phyloP scores from a whole-genome alignment of 2,329 filamentous ascomycete species.

The Cercospora zeae-maydis region DNA sequence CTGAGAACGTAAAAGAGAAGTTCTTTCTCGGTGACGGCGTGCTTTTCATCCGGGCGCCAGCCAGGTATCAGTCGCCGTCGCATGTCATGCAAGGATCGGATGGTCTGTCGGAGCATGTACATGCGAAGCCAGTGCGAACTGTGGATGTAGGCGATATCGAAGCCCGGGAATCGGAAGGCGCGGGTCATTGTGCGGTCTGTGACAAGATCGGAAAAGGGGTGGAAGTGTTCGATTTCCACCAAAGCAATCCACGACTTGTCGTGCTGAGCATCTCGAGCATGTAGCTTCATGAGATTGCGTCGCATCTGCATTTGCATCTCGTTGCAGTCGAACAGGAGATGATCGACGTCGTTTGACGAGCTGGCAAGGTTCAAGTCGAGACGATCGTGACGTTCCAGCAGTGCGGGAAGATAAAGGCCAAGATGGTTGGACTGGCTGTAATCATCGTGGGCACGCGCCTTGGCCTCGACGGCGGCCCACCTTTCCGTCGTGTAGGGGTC shows the following conservation, averaged over 20 bases:
- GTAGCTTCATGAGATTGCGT: slow-evolving; percentile 7
- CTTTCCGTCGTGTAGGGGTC: slow-evolving; percentile 23
- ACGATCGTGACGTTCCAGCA: slow-evolving; percentile 27
- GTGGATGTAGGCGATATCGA: slow-evolving; percentile 28
- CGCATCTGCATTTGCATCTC: slow-evolving; percentile 13
- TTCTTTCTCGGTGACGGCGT: slow-evolving; percentile 23
- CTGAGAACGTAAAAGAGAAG: slow-evolving; percentile 24
- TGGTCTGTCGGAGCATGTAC: slow-evolving; percentile 25
- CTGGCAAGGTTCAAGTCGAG: slow-evolving; percentile 10
- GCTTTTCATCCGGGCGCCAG: slow-evolving; percentile 17
- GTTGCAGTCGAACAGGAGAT: slow-evolving; percentile 23
- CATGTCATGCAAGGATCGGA: slow-evolving; percentile 20
- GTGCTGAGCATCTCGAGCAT: background rate
- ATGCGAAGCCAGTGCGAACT: slow-evolving; percentile 31
- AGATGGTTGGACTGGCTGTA: slow-evolving; percentile 16
- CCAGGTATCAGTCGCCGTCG: slow-evolving; percentile 15
- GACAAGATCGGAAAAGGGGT: slow-evolving; percentile 21
- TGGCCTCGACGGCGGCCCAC: slow-evolving; percentile 21
- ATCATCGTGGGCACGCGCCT: slow-evolving; percentile 4
- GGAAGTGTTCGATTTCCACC: slow-evolving; percentile 26
- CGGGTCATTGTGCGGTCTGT: slow-evolving; percentile 28
- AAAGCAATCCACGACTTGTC: slow-evolving; percentile 17
- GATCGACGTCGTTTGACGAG: slow-evolving; percentile 13
- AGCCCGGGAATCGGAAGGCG: slow-evolving; percentile 28
- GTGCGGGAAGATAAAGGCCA: slow-evolving; percentile 18